Percentiles rank a stretch among this genome's conserved stretches.
Evolutionary conservation across 2,329 filamentous ascomycete species (phyloP).

Genomic region (Stylonectria norvegica): DNA sequence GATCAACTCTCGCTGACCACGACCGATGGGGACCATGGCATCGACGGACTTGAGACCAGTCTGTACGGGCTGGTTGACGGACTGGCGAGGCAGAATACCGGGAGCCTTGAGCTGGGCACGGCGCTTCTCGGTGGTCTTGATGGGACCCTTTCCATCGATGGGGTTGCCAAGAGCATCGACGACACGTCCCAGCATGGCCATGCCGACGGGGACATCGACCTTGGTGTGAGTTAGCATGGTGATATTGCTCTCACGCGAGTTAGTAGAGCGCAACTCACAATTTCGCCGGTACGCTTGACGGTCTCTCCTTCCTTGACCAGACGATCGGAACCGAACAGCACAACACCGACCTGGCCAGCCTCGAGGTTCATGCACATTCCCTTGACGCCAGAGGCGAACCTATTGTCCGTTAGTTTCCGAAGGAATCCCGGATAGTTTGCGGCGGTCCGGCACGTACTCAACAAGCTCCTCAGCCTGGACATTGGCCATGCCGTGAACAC

Average conservation of each 20-base stretch:
- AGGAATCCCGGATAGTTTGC: constrained; percentile 6
- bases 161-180: constrained; percentile 98
- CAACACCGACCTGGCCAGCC: constrained; percentile 99
- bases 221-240: constrained; percentile 38
- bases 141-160: constrained; percentile 97
- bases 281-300: constrained; percentile 99
- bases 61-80: constrained; percentile 98
- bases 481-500: constrained; percentile 99
- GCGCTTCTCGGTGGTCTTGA: constrained; percentile 86
- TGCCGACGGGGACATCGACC: constrained; percentile 95
- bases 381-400: constrained; percentile 99
- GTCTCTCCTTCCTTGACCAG: constrained; percentile 99
- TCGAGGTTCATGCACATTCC: constrained; percentile 99
- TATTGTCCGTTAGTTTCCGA: constrained; percentile 37
- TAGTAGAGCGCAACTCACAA: constrained; percentile 64
- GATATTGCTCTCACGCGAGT: neutral
- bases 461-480: constrained; percentile 99
- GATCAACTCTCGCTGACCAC: constrained; percentile 99
- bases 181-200: constrained; percentile 93
- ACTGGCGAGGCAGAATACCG: constrained; percentile 93
- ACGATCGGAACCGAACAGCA: constrained; percentile 99
- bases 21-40: constrained; percentile 99
- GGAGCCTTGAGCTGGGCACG: constrained; percentile 99
- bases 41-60: constrained; percentile 99
- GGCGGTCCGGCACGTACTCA: constrained; percentile 66